phyloP scores from a whole-genome alignment of 108 stramenopile genomes.

The Nitzschia palea region DNA sequence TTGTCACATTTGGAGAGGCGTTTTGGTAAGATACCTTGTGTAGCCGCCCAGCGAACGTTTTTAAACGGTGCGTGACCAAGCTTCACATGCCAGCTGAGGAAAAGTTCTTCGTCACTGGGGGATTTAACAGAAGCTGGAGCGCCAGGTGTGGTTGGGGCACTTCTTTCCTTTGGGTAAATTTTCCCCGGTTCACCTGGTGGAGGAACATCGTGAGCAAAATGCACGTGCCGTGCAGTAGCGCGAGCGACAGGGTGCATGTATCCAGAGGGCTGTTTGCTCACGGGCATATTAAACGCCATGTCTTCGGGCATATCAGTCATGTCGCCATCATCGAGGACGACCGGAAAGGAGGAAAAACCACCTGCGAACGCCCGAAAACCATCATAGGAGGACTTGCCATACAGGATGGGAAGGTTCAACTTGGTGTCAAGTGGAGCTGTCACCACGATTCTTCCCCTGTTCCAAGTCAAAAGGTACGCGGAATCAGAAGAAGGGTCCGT shows the following conservation, averaged over 20 bases:
- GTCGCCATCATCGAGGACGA: not conserved
- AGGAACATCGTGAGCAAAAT: no score
- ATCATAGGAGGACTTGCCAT: not conserved
- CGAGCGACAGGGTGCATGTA: no score
- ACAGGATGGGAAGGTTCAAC: not conserved
- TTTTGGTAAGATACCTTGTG: not conserved
- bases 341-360: not conserved
- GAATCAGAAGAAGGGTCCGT: not conserved
- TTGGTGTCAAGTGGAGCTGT: not conserved
- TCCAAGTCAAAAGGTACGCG: not conserved
- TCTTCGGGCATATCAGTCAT: not conserved
- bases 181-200: not conserved
- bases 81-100: not conserved
- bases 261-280: no score
- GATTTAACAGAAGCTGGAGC: not conserved
- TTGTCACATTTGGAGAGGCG: not conserved
- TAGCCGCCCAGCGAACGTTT: not conserved
- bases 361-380: not conserved
- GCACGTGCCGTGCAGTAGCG: no score
- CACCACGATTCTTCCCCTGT: not conserved
- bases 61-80: not conserved
- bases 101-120: conserved; percentile 29
- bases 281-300: not conserved
- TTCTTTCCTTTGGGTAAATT: not conserved
- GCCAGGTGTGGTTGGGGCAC: not conserved